Base-by-base conservation (phyloP, 1,284 basidiomycete genomes). In the Tylopilus sp. region DNA sequence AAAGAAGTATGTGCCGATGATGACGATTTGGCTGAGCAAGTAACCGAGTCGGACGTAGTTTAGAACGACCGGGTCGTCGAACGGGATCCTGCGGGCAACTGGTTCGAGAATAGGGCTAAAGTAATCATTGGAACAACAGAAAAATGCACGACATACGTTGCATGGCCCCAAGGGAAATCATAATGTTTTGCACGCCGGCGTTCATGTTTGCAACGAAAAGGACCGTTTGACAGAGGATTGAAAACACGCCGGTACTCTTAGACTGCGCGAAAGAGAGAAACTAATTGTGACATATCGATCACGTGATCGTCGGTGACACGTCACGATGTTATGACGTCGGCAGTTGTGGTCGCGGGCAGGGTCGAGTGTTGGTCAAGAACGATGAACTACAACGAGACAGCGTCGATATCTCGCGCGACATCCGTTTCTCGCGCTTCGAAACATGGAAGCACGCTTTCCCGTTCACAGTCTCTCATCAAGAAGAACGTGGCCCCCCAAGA, bases 61-160 rank as follows among this genome's bases (percentile, higher is more conserved):
- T 60, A 98, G 79, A 44, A 89, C 78, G 53, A 86, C 73, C 10
- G 92, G 92, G 69, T 97, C 86, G 41, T 97, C 92, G 61, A 97
- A 94, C 13, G 92, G 88, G 58, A 98, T 87, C 71, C 84, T 89
- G 60, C 90, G 83, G 56, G 93, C 93, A 68, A 97, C 89, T 90
- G 56, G 35, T 5, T 6, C 44, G 23, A 54, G 49, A 49, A 52
- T 12, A 39, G 8, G 31, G 26, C 4, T 51, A 15, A 55, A 19
- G 26, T 6, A 1, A 35, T 4, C 5, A 21, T 19, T 34, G 26
- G 6, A 28, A 13, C 30, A 44, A 13, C 43, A 37, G 10, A 25
- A 6, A 9, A 1, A 23, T 18, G 15, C 5, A 9, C 0, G 4
- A 66, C 74, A 52, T 49, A 89, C 90, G 61, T 71, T 95, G 92